phyloP scores from a whole-genome alignment of 1,284 basidiomycete genomes.

The Rhodotorula sp. region DNA sequence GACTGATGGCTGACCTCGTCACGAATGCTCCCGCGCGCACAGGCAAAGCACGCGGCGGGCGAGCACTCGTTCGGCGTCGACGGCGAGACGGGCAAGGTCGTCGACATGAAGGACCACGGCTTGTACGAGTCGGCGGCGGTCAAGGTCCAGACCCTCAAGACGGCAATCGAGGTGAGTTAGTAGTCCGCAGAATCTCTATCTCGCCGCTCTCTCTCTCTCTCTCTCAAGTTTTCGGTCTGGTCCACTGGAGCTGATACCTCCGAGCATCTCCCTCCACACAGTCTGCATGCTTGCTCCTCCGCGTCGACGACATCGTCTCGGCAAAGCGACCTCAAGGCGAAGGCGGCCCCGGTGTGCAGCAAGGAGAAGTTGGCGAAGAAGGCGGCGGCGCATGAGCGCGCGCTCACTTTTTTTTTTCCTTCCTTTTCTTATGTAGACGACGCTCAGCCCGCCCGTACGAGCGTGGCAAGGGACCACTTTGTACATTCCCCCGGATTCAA shows the following conservation, averaged over 20 bases:
- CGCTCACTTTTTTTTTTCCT: neutral
- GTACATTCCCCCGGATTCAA: too few species aligned
- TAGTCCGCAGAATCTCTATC: constrained; percentile 51
- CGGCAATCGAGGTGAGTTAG: constrained; percentile 69
- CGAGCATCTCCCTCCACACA: too few species aligned
- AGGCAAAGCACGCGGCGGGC: constrained; percentile 93
- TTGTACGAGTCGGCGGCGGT: constrained; percentile 94
- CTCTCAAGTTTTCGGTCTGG: too few species aligned
- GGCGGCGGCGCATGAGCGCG: constrained; percentile 3
- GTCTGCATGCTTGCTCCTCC: constrained; percentile 84
- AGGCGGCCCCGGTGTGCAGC: constrained; percentile 21
- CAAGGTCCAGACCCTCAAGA: constrained; percentile 97
- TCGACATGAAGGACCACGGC: constrained; percentile 92
- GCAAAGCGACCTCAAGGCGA: constrained; percentile 38
- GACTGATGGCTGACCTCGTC: neutral
- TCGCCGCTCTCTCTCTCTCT: neutral
- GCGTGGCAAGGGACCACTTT: too few species aligned
- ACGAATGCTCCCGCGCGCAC: neutral
- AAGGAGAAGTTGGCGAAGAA: constrained; percentile 9
- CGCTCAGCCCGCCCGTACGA: too few species aligned
- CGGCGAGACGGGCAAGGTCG: constrained; percentile 90
- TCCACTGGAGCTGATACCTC: neutral
- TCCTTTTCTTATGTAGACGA: too few species aligned
- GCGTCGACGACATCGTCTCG: constrained; percentile 72
- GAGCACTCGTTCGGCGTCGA: constrained; percentile 90